A percentile compares a stretch with the other conserved stretches of the same genome.
These are phyloP conservation scores for Marvania coccoides DNA, from an alignment of 139 green algal genomes.

Conservation along the genomic window DNA sequence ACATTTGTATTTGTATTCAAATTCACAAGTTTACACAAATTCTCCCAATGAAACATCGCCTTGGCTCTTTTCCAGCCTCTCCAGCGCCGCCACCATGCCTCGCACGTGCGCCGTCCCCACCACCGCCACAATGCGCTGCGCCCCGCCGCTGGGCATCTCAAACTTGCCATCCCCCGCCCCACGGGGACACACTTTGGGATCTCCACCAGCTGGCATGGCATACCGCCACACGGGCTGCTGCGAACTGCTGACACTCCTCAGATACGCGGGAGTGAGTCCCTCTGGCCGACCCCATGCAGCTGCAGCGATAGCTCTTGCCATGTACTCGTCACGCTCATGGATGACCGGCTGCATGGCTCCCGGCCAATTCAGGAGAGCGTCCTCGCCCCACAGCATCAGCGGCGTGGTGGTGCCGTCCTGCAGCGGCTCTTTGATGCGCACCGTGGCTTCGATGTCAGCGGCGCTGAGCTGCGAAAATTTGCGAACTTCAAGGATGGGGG, in stretches of 20 bases:
- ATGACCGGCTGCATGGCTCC: conserved; percentile 67
- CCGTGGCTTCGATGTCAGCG: conserved; percentile 67
- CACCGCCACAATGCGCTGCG: conserved; percentile 61
- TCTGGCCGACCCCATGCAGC: conserved; percentile 34
- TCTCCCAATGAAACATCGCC: too few species aligned
- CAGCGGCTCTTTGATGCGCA: conserved; percentile 57
- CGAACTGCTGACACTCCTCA: conserved; percentile 19
- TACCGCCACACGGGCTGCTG: conserved; percentile 45
- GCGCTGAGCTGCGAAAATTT: conserved; percentile 40
- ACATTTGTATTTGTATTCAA: too few species aligned
- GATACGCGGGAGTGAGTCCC: conserved; percentile 38
- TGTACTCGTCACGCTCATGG: conserved; percentile 68
- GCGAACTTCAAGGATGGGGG: conserved; percentile 56
- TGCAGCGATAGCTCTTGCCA: conserved; percentile 58
- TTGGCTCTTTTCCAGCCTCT: too few species aligned
- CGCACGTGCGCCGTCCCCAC: conserved; percentile 79
- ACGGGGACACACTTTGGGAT: conserved; percentile 23
- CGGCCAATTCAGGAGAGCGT: conserved; percentile 79
- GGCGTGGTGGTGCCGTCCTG: conserved; percentile 15
- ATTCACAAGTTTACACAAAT: too few species aligned
- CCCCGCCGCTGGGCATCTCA: conserved; percentile 15
- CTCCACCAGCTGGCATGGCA: conserved; percentile 45
- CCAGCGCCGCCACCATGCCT: conserved; percentile 63
- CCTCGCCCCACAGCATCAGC: conserved; percentile 18
- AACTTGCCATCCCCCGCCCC: conserved; percentile 67